Base-by-base conservation (phyloP, 1,284 basidiomycete genomes). In the Ganoderma meredithae region DNA sequence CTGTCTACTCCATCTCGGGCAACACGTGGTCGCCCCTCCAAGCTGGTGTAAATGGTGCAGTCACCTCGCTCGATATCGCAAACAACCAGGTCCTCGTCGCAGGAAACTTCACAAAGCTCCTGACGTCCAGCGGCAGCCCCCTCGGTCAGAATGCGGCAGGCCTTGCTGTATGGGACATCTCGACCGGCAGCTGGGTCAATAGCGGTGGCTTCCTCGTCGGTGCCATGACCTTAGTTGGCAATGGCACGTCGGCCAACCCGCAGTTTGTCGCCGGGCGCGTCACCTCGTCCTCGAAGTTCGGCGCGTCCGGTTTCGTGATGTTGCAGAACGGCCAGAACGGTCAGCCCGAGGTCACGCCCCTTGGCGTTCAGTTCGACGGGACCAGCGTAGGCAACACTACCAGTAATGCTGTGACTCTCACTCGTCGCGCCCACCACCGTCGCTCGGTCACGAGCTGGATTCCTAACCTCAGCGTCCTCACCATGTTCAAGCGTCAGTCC, bases 161-260 rank as follows among this genome's bases (percentile, higher is more conserved):
- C 2, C 88, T 95, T 66, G 95, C 94, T 0, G 81, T 86, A 0
- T 98, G 93, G 93, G 86, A 95, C 77, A 81, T 90, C n/a, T 79
- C 81, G 1, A 82, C 83, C 40, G 82, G 82, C 7, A 78, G 82
- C 0, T 98, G 96, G 96, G 84, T 87, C 58, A 89, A 89, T 70
- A 84, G 83, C 61, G 93, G 93, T 47, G 91, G 92, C 3, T 90
- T 94, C 75, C 75, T 95, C 41, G 82, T 88, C 63, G 96, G 96
- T 27, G 86, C 84, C 66, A 87, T 97, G 80, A 84, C 91, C 0
- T 88, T 94, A 64, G 83, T 93, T n/a, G 86, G 85, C 31, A 90
- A 91, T 68, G 85, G 83, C 67, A 89, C 87, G 56, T 77, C 82
- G 1, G 79, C 84, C 10, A 76, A 76, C 15, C 72, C 77, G 2